Evolutionary conservation across 208 protist species (phyloP).

Genomic region (Ichthyophonus hoferi): DNA sequence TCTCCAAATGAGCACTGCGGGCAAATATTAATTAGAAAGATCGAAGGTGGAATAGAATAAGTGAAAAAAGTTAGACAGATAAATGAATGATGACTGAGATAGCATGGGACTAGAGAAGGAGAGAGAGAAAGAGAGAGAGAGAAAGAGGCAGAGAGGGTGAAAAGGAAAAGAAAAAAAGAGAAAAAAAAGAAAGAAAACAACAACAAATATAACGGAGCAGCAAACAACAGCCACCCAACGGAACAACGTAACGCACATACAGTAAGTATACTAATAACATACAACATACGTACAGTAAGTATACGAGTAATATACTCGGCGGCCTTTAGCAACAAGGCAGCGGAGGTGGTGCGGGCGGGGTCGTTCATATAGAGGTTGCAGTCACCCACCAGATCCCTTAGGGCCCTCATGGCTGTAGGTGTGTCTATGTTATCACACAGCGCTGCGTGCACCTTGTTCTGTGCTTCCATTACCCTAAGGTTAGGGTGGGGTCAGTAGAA

Average conservation of each 20-base stretch:
- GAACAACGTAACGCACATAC: too few species aligned
- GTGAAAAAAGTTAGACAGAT: too few species aligned
- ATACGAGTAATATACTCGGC: slow-evolving; percentile 5
- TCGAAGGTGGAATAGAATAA: too few species aligned
- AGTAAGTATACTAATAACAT: too few species aligned
- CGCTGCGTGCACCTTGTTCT: slow-evolving; percentile 69
- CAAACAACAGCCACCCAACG: too few species aligned
- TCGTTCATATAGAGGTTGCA: slow-evolving; percentile 74
- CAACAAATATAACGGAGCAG: too few species aligned
- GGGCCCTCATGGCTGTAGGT: slow-evolving; percentile 60
- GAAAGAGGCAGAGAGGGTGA: slow-evolving; percentile 3
- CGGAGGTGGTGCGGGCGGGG: neutral
- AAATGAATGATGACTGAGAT: too few species aligned
- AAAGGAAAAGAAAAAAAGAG: neutral
- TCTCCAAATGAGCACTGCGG: too few species aligned
- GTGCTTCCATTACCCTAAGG: neutral
- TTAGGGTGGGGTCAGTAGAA: neutral
- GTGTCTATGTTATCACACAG: slow-evolving; percentile 88
- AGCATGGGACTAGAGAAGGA: too few species aligned
- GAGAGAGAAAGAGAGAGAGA: too few species aligned
- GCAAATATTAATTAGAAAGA: too few species aligned
- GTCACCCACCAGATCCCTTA: slow-evolving; percentile 71
- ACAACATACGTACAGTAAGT: neutral
- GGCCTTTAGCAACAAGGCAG: neutral
- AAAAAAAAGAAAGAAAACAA: too few species aligned